phyloP scores from a whole-genome alignment of 1,284 basidiomycete species.

The Irpex rosettiformis region DNA sequence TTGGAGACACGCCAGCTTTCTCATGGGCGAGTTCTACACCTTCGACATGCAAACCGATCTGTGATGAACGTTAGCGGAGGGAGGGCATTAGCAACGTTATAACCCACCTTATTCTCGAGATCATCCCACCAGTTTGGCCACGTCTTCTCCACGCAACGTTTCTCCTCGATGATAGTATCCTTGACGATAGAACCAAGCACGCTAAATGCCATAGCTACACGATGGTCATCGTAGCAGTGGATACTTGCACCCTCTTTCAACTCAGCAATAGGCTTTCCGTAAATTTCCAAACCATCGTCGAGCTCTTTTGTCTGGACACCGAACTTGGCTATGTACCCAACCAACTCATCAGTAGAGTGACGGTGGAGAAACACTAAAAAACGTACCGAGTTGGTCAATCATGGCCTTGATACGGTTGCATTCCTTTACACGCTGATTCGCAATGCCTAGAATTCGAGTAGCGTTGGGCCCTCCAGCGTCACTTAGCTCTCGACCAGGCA shows the following conservation, averaged over 20 bases:
- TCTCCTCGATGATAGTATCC: slow-evolving; percentile 88
- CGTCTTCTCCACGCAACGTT: slow-evolving; percentile 98
- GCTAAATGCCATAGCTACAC: slow-evolving; percentile 98
- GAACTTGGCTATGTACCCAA: slow-evolving; percentile 74
- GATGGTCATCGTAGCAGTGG: slow-evolving; percentile 97
- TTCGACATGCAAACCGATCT: slow-evolving; percentile 90
- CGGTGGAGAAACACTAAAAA: no score
- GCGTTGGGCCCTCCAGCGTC: slow-evolving; percentile 37
- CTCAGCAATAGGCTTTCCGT: slow-evolving; percentile 65
- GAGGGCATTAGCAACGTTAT: slow-evolving; percentile 4
- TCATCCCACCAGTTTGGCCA: slow-evolving; percentile 99
- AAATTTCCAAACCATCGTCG: slow-evolving; percentile 90
- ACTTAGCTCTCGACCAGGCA: slow-evolving; percentile 31
- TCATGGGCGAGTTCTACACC: slow-evolving; percentile 72
- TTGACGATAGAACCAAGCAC: slow-evolving; percentile 78
- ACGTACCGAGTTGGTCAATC: slow-evolving; percentile 88
- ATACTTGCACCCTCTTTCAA: slow-evolving; percentile 74
- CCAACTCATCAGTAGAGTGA: no score
- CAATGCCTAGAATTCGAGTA: slow-evolving; percentile 91
- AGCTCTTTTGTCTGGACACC: slow-evolving; percentile 92
- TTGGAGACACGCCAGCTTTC: slow-evolving; percentile 41
- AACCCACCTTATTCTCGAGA: slow-evolving; percentile 81
- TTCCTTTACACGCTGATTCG: slow-evolving; percentile 98
- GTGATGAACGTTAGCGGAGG: slow-evolving; percentile 10
- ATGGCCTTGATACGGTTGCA: slow-evolving; percentile 97